Conservation (phyloP, 2,329 filamentous ascomycete genomes). For the Fusarium coicis region DNA sequence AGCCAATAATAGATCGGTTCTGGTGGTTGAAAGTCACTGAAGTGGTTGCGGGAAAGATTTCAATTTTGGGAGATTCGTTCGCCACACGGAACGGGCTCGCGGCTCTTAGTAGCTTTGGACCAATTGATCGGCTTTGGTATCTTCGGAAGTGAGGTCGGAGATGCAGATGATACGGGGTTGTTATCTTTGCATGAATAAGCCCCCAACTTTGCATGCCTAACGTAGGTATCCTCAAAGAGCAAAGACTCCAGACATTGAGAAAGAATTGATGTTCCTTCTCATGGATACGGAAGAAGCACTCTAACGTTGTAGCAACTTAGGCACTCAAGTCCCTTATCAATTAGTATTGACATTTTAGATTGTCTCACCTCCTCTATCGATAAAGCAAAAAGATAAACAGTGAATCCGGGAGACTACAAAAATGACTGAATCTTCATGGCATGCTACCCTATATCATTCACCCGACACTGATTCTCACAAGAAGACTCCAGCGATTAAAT, state of each 20-base stretch:
- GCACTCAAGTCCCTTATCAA: no score
- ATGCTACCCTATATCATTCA: constrained; percentile 11
- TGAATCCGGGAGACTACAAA: neutral
- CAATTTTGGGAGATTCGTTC: constrained; percentile 8
- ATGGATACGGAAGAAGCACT: neutral
- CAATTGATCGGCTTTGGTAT: constrained; percentile 6
- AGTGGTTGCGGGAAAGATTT: neutral
- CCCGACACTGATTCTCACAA: neutral
- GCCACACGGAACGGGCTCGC: constrained; percentile 20
- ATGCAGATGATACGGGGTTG: constrained; percentile 13
- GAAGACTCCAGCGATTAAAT: neutral
- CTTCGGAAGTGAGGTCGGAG: constrained; percentile 1
- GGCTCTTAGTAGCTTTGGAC: neutral
- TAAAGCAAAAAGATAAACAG: neutral
- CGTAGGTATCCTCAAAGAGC: neutral
- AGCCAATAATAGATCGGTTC: constrained; percentile 13
- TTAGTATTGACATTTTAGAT: neutral
- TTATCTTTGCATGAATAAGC: constrained; percentile 5
- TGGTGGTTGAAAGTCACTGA: neutral
- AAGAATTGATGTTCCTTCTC: no score
- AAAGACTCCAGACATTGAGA: neutral
- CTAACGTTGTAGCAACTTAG: neutral
- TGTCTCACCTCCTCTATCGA: neutral
- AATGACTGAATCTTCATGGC: neutral
- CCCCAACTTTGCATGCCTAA: neutral